phyloP scores from a whole-genome alignment of 2,329 filamentous ascomycete genomes.

The Cadophora sp. region DNA sequence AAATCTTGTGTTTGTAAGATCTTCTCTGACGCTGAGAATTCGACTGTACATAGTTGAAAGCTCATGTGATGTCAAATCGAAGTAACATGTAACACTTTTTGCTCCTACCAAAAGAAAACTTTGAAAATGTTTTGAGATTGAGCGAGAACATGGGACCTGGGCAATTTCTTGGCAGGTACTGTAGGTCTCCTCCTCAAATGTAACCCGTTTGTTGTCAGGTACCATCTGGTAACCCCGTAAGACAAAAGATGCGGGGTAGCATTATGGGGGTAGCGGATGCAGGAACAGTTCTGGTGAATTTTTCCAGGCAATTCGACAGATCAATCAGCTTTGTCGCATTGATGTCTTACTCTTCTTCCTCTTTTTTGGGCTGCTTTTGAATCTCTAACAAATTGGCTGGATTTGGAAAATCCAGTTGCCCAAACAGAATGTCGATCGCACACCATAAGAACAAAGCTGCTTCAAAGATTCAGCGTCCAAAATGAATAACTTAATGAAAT shows the following conservation, averaged over 20 bases:
- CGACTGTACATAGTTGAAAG: neutral
- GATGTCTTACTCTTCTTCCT: too few species aligned
- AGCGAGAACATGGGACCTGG: neutral
- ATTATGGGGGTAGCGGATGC: neutral
- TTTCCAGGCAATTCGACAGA: neutral
- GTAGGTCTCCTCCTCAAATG: neutral
- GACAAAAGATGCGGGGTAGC: neutral
- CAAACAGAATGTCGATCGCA: too few species aligned
- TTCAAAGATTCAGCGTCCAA: too few species aligned
- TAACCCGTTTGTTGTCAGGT: constrained; percentile 4
- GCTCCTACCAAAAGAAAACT: neutral
- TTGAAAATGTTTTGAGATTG: neutral
- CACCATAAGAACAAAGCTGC: too few species aligned
- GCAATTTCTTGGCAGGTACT: neutral
- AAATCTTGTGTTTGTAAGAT: neutral
- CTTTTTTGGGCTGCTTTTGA: too few species aligned
- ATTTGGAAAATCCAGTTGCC: too few species aligned
- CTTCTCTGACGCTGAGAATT: neutral
- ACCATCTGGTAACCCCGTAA: neutral
- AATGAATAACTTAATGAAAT: too few species aligned
- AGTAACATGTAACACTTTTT: neutral
- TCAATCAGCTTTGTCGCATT: too few species aligned
- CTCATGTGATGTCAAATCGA: neutral
- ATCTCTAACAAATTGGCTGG: too few species aligned
- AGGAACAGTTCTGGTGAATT: neutral